phyloP scores from a whole-genome alignment of 108 stramenopile species.

The Hondaea fermentalgiana region DNA sequence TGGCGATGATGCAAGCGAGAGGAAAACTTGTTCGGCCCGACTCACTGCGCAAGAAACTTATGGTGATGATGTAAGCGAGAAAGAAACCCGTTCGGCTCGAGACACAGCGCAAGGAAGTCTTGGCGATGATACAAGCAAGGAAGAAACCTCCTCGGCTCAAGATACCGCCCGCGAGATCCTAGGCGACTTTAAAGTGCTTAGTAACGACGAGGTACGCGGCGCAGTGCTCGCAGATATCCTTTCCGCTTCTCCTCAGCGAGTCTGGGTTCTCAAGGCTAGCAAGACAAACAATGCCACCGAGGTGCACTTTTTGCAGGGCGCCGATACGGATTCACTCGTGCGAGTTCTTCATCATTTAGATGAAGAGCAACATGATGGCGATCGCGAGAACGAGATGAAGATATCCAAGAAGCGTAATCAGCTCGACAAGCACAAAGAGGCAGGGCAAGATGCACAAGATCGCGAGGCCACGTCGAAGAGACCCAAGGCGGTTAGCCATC shows the following conservation, averaged over 20 bases:
- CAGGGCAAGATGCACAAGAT: no score
- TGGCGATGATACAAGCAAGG: background rate
- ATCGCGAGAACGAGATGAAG: background rate
- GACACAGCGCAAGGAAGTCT: background rate
- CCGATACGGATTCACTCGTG: background rate
- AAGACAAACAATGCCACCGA: background rate
- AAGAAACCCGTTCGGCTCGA: no score
- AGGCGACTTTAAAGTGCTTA: background rate
- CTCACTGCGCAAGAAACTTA: no score
- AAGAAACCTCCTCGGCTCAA: no score
- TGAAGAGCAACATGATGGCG: background rate
- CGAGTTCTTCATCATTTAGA: background rate
- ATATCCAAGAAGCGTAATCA: background rate
- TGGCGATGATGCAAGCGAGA: no score
- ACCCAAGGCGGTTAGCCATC: no score
- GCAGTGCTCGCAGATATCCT: background rate
- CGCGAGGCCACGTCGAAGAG: no score
- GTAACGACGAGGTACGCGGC: background rate
- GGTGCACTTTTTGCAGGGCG: background rate
- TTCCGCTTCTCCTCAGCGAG: background rate
- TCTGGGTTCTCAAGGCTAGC: conserved; percentile 1
- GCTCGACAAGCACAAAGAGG: no score
- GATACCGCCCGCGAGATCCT: background rate
- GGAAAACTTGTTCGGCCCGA: no score
- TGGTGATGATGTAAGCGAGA: no score